A percentile compares a stretch with the other conserved stretches of the same genome.
Evolutionary conservation across 1,284 basidiomycete species (phyloP).

Genomic region (Pisolithus thermaeus): DNA sequence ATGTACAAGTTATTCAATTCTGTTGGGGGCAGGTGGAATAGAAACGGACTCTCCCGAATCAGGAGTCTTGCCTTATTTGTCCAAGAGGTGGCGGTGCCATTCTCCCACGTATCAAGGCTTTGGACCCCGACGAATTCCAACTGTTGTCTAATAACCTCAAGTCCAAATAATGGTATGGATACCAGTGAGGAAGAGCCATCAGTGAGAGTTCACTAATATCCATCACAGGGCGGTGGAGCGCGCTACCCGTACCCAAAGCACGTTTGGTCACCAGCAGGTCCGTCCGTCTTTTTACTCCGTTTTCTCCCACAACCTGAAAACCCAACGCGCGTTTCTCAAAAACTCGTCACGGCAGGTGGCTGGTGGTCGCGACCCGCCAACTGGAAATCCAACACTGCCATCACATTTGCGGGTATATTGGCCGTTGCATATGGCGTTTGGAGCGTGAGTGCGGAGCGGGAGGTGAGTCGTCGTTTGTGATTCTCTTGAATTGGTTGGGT

Average conservation of each 20-base stretch:
- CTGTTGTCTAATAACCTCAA: too few species aligned
- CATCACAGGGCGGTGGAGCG: constrained; percentile 55
- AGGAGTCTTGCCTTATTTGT: too few species aligned
- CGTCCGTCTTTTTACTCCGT: neutral
- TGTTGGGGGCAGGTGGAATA: too few species aligned
- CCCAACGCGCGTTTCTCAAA: neutral
- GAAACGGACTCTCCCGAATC: too few species aligned
- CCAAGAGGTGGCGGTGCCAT: too few species aligned
- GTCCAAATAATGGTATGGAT: too few species aligned
- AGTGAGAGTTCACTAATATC: too few species aligned
- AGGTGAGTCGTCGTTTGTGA: constrained; percentile 39
- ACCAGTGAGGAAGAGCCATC: too few species aligned
- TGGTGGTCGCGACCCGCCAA: constrained; percentile 72
- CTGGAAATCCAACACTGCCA: constrained; percentile 63
- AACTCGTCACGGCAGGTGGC: constrained; percentile 43
- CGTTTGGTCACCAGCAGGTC: constrained; percentile 67
- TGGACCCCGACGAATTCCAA: too few species aligned
- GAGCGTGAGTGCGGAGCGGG: constrained; percentile 56
- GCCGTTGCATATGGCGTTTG: constrained; percentile 54
- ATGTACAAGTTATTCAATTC: too few species aligned
- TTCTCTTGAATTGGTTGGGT: neutral
- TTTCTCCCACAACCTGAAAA: neutral
- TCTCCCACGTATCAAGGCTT: too few species aligned
- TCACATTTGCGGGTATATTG: constrained; percentile 54
- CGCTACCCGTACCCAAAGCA: constrained; percentile 68